Conservation (phyloP, 2,329 filamentous ascomycete genomes). For the Pestalotiopsis sp. region DNA sequence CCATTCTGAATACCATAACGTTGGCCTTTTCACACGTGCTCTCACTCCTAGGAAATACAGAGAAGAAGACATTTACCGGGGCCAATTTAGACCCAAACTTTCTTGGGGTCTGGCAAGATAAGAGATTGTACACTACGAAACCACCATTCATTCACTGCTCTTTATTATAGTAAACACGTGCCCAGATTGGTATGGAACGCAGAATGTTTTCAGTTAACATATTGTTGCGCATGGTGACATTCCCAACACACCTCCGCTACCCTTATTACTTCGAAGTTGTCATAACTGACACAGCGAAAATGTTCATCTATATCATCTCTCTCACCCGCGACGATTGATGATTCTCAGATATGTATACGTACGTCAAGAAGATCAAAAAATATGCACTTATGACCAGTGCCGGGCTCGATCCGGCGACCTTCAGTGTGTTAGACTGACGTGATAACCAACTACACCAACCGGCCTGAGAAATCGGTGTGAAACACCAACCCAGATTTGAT, state of each 20-base stretch:
- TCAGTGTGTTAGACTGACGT: conserved; percentile 49
- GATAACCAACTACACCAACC: conserved; percentile 46
- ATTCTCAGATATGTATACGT: neutral
- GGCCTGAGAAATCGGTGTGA: conserved; percentile 5
- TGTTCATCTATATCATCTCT: no score
- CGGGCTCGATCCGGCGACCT: conserved; percentile 38
- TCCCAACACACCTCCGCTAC: no score
- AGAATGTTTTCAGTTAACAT: no score
- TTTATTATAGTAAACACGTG: no score
- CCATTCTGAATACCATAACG: no score
- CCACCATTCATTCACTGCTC: no score
- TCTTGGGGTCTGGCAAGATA: neutral
- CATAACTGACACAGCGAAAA: no score
- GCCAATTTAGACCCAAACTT: neutral
- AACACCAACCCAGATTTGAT: conserved; percentile 6
- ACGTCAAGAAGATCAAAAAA: neutral
- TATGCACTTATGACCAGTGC: conserved; percentile 26
- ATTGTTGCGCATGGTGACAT: no score
- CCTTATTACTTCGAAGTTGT: no score
- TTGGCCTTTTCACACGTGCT: neutral
- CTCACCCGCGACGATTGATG: no score
- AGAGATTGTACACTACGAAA: neutral
- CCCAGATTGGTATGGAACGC: no score
- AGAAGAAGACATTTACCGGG: neutral
- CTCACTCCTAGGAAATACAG: neutral